Base-by-base conservation (phyloP, 495 filamentous ascomycete genomes). In the Elasticomyces elasticus region DNA sequence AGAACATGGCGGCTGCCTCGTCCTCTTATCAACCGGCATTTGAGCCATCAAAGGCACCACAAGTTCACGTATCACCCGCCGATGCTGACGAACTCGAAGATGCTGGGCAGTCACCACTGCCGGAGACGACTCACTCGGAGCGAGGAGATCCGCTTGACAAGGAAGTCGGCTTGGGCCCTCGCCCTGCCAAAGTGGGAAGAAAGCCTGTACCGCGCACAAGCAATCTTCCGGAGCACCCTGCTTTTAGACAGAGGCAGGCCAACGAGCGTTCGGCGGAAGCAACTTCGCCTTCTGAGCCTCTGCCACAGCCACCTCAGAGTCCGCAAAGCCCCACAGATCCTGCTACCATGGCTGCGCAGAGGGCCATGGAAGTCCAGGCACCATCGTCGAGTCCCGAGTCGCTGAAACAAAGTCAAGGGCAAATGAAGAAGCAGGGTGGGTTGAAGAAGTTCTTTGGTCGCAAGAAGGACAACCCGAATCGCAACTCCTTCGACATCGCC, bases 371-470 rank as follows among this genome's bases (percentile, higher is more conserved):
- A 5, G 43, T 27, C n/a, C 3, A 20, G 23, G 28, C 41, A 67
- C 47, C 64, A 22, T 74, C 75, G 11, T 69, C 74, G 9, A 74
- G 73, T 24, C 69, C 73, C 7, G 60, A 66, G 71, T 62, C 73
- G 66, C 0, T 71, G n/a, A 49, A 49, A 76, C 5, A 65, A 64
- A 55, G 77, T 73, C 63, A 72, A 68, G 57, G 23, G 10, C 37
- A 54, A 2, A 77, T 74, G 58, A 82, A 80, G 66, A 75, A 79
- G 57, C 74, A 77, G 25, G 49, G 38, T 24, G 59, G 54, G 5
- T 75, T 86, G 51, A 77, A 72, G 58, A 84, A 81, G 68, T 64
- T 86, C 51, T 85, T 86, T 61, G 74, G 75, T 28, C 75, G 79
- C 53, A 81, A 75, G 65, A 79, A 79, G 66, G 54, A 57, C 42